Percentiles rank a stretch among this genome's conserved stretches.
These are phyloP conservation scores for Colletotrichum truncatum DNA, from an alignment of 2,329 filamentous ascomycete genomes.

Conservation along the genomic window DNA sequence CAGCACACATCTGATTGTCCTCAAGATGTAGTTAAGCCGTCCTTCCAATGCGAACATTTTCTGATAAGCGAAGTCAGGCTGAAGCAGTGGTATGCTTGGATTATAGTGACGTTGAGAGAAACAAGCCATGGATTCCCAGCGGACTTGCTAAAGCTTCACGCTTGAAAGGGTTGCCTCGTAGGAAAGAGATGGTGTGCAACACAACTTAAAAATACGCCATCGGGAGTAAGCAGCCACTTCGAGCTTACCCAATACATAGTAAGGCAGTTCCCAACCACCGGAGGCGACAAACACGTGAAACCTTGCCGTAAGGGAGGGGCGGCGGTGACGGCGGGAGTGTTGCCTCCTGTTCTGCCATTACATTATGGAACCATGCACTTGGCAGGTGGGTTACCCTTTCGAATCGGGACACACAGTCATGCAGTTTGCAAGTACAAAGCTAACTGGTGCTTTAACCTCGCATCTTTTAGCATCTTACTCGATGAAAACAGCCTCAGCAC, in stretches of 20 bases:
- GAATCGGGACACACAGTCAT: neutral
- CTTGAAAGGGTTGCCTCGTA: neutral
- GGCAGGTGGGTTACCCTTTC: neutral
- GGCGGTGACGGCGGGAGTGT: neutral
- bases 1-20: neutral
- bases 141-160: neutral
- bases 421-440: neutral
- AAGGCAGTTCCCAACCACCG: neutral
- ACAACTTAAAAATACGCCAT: constrained; percentile 3
- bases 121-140: neutral
- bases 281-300: neutral
- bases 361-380: constrained; percentile 4
- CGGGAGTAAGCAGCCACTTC: neutral
- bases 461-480: too few relatives aligned
- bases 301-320: neutral
- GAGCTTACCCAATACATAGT: neutral
- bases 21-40: neutral
- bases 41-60: neutral
- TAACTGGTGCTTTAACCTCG: neutral
- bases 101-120: neutral
- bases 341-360: neutral
- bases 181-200: constrained; percentile 6
- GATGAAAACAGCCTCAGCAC: too few relatives aligned
- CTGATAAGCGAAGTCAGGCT: neutral
- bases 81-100: neutral